Percentiles rank a stretch among this genome's conserved stretches.
Evolutionary conservation across 2,329 filamentous ascomycete species (phyloP).

Genomic region (Calonectria montana): DNA sequence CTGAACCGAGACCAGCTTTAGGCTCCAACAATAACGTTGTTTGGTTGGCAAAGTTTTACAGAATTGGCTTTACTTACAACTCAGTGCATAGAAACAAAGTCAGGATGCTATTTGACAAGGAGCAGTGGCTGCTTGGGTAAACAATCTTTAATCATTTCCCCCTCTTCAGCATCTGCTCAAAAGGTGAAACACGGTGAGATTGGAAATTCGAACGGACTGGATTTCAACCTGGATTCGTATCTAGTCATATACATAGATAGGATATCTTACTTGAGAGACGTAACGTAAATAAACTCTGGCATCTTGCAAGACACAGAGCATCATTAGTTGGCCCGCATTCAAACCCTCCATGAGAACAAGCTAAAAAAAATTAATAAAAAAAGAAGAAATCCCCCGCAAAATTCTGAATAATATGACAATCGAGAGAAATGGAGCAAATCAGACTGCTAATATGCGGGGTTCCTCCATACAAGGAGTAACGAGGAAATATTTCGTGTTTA

Average conservation of each 20-base stretch:
- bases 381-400: too few relatives aligned
- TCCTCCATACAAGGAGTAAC: not conserved
- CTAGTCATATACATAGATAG: not conserved
- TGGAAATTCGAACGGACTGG: not conserved
- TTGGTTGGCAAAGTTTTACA: not conserved
- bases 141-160: too few relatives aligned
- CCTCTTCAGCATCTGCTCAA: not conserved
- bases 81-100: too few relatives aligned
- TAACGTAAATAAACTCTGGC: not conserved
- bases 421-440: not conserved
- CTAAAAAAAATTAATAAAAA: too few relatives aligned
- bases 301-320: not conserved
- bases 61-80: too few relatives aligned
- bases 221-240: not conserved
- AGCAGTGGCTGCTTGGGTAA: too few relatives aligned
- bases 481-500: not conserved
- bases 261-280: not conserved
- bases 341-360: conserved; percentile 12
- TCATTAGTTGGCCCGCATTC: conserved; percentile 25
- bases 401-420: not conserved
- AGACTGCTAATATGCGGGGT: conserved; percentile 5
- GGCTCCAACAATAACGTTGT: not conserved
- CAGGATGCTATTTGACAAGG: too few relatives aligned
- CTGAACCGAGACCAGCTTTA: not conserved
- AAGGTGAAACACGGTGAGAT: not conserved